Percentiles rank a stretch among this genome's conserved stretches.
Evolutionary conservation across 2,329 filamentous ascomycete species (phyloP).

Genomic region (Sporothrix protearum): DNA sequence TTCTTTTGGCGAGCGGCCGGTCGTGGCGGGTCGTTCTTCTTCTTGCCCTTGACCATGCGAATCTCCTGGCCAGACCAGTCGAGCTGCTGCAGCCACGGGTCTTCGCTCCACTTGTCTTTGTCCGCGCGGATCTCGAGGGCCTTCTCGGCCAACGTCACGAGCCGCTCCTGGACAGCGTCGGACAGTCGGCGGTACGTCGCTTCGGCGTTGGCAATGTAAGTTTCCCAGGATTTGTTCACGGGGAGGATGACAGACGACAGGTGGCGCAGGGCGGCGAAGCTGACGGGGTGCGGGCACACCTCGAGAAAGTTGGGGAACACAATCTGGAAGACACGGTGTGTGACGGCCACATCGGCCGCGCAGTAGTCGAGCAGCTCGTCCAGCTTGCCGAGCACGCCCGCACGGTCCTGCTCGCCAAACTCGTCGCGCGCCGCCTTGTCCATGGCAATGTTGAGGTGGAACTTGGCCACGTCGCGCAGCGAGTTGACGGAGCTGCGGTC

Average conservation of each 20-base stretch:
- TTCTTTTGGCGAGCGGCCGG: conserved; percentile 83
- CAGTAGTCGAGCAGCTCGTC: conserved; percentile 90
- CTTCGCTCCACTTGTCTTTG: conserved; percentile 64
- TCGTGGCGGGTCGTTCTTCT: conserved; percentile 73
- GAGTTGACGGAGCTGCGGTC: conserved; percentile 94
- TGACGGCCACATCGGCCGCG: conserved; percentile 87
- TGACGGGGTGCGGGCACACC: conserved; percentile 93
- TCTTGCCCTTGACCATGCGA: conserved; percentile 87
- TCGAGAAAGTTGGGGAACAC: conserved; percentile 87
- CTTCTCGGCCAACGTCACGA: conserved; percentile 70
- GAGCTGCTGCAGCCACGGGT: conserved; percentile 89
- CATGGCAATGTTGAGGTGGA: conserved; percentile 86
- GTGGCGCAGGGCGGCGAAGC: conserved; percentile 89
- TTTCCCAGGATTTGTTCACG: conserved; percentile 81
- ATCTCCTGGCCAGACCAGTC: conserved; percentile 95
- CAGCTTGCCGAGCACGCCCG: conserved; percentile 65
- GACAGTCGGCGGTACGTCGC: conserved; percentile 75
- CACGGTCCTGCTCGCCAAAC: conserved; percentile 76
- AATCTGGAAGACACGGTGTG: conserved; percentile 88
- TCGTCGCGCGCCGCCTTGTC: conserved; percentile 85
- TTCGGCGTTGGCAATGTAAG: conserved; percentile 80
- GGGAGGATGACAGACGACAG: conserved; percentile 91
- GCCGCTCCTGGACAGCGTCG: conserved; percentile 70
- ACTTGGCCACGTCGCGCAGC: conserved; percentile 89
- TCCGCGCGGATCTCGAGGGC: conserved; percentile 72